Percentiles rank a stretch among this genome's conserved stretches.
Conservation (phyloP, 129 eudicot genomes). For the Lactuca sativa region DNA sequence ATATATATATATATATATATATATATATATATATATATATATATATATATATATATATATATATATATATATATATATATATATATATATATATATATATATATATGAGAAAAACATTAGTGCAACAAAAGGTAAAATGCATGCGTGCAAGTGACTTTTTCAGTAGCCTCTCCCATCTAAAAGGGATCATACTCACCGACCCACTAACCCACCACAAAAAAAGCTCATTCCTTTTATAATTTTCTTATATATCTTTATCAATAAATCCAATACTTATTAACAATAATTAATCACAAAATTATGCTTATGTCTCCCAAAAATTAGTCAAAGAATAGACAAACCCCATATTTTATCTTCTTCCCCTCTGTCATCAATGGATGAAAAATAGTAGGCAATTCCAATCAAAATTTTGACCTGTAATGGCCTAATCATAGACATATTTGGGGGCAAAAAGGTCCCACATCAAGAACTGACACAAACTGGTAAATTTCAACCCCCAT, state of each 20-base stretch:
- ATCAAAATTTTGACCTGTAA: constrained; percentile 34
- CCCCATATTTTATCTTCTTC: constrained; percentile 24
- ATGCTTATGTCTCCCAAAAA: constrained; percentile 5
- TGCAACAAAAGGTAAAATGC: constrained; percentile 29
- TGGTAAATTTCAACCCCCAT: constrained; percentile 29
- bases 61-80: too few species aligned
- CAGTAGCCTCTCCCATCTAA: constrained; percentile 37
- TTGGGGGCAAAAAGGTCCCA: constrained; percentile 35
- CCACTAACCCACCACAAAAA: constrained; percentile 36
- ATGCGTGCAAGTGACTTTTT: constrained; percentile 46
- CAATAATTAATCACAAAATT: constrained; percentile 13
- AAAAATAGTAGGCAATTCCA: constrained; percentile 30
- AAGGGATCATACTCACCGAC: constrained; percentile 47
- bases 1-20: too few species aligned
- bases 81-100: too few species aligned
- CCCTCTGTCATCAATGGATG: constrained; percentile 31
- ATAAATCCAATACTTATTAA: neutral
- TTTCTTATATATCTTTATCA: neutral
- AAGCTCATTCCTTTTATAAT: constrained; percentile 4
- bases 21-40: too few species aligned
- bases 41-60: too few species aligned
- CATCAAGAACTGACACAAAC: constrained; percentile 23
- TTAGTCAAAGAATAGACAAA: constrained; percentile 24
- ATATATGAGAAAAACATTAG: constrained; percentile 10
- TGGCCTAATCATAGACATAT: constrained; percentile 26